Conservation (phyloP, 1,284 basidiomycete genomes). For the Takashimella tepidaria region DNA sequence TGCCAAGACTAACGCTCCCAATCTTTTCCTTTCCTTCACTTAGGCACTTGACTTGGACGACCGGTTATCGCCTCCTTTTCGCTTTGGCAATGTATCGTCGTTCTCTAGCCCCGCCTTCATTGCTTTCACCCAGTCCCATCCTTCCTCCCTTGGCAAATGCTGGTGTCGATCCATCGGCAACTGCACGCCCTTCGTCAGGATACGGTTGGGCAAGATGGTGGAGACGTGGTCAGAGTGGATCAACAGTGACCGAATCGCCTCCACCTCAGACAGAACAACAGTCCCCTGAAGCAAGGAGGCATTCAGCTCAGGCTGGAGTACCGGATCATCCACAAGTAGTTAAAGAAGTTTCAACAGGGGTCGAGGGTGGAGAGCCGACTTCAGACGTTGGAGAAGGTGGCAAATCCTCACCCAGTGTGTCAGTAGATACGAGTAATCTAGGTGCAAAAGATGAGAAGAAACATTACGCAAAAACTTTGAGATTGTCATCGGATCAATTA, state of each 20-base stretch:
- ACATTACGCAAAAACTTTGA: constrained; percentile 85
- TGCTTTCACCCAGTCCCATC: constrained; percentile 4
- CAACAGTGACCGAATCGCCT: constrained; percentile 6
- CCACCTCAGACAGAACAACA: not conserved
- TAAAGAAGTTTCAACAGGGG: not conserved
- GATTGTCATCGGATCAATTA: constrained; percentile 76
- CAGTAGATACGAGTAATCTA: not conserved
- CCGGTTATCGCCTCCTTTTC: constrained; percentile 50
- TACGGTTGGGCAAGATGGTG: constrained; percentile 45
- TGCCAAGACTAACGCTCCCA: not conserved
- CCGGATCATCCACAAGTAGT: not conserved
- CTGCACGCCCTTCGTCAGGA: constrained; percentile 26
- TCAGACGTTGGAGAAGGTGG: not conserved
- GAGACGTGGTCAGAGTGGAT: constrained; percentile 28
- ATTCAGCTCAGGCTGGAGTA: not conserved
- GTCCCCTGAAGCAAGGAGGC: constrained; percentile 1
- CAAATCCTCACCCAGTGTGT: constrained; percentile 1
- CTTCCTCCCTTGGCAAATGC: constrained; percentile 17
- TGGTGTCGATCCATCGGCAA: constrained; percentile 7
- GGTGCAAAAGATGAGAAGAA: constrained; percentile 15
- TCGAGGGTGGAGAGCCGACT: not conserved
- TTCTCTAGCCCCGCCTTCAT: constrained; percentile 39
- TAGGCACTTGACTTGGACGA: constrained; percentile 53
- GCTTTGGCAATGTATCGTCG: constrained; percentile 51
- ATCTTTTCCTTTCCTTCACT: too few relatives aligned